Evolutionary conservation across 371 early-diverging fungal species (phyloP), one percentile per base, ranked within the genome.

Genomic region (Mortierella sp.): DNA sequence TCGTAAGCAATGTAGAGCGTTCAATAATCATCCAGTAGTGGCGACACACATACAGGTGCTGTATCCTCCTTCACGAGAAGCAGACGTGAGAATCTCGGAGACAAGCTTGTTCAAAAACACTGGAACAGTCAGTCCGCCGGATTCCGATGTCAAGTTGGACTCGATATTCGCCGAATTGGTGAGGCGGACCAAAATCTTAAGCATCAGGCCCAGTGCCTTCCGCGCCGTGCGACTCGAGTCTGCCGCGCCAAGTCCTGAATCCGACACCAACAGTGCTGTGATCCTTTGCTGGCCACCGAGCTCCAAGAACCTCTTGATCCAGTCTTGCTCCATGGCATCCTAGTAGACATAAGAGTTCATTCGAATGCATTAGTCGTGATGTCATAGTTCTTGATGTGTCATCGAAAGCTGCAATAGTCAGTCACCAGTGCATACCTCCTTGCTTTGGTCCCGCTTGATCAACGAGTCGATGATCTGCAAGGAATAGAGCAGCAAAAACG

Each of bases 401-500:
- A n/a, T n/a, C n/a, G n/a, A n/a, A n/a, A n/a, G n/a, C n/a, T n/a
- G n/a, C n/a, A n/a, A n/a, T n/a, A n/a, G n/a, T n/a, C n/a, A n/a
- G n/a, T n/a, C n/a, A n/a, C n/a, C n/a, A n/a, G n/a, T 6, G 8
- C 66, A 13, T 70, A 73, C 80, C 65, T 73, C 58, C 14, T 22
- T 48, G 16, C 53, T 73, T 61, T 86, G 85, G 14, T 79, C 85
- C 2, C 76, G 80, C 52, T 74, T 80, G 65, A 87, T 76, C 39
- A 88, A 61, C 14, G 72, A 78, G 58, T 86, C 75, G 11, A 88
- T 61, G 43, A 88, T 88, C 52, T 88, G 88, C 34, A 88, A 52
- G 9, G 88, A 76, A 68, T 88, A 88, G 31, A 88, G 80, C 26
- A 88, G 74, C 66, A 85, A 65, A 66, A 88, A 88, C 2, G 88